A percentile compares a stretch with the other conserved stretches of the same genome.
Evolutionary conservation across 257 asterid species (phyloP).

Genomic region (Salvia splendens): DNA sequence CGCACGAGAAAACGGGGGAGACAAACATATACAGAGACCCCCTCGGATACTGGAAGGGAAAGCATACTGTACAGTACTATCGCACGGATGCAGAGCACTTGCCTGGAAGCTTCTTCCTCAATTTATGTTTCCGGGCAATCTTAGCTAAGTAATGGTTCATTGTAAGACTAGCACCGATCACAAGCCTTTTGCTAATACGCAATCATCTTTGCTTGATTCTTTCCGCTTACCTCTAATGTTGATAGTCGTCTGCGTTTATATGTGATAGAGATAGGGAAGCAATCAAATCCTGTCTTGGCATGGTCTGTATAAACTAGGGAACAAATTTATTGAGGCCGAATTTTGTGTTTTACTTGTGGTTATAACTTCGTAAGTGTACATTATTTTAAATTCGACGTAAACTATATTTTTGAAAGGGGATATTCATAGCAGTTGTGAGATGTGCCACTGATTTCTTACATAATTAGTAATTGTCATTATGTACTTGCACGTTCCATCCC

Average conservation of each 20-base stretch:
- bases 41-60: conserved; percentile 47
- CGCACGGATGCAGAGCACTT: conserved; percentile 42
- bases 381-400: conserved; percentile 20
- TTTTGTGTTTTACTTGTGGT: conserved; percentile 31
- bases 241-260: conserved; percentile 22
- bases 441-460: too few relatives aligned
- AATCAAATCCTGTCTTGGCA: conserved; percentile 21
- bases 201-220: conserved; percentile 26
- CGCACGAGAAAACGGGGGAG: conserved; percentile 31
- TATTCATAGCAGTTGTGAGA: background rate
- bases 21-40: conserved; percentile 29
- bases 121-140: conserved; percentile 35
- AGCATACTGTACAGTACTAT: conserved; percentile 80
- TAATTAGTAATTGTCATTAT: background rate
- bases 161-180: conserved; percentile 33
- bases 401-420: conserved; percentile 7
- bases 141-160: conserved; percentile 36
- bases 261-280: conserved; percentile 28
- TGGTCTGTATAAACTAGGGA: conserved; percentile 31
- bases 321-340: conserved; percentile 27
- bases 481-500: background rate
- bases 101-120: conserved; percentile 30
- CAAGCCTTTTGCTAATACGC: conserved; percentile 27
- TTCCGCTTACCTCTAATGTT: conserved; percentile 18
- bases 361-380: conserved; percentile 46